Base-by-base conservation (phyloP, 2,329 filamentous ascomycete species). In the Trichoderma harzianum region DNA sequence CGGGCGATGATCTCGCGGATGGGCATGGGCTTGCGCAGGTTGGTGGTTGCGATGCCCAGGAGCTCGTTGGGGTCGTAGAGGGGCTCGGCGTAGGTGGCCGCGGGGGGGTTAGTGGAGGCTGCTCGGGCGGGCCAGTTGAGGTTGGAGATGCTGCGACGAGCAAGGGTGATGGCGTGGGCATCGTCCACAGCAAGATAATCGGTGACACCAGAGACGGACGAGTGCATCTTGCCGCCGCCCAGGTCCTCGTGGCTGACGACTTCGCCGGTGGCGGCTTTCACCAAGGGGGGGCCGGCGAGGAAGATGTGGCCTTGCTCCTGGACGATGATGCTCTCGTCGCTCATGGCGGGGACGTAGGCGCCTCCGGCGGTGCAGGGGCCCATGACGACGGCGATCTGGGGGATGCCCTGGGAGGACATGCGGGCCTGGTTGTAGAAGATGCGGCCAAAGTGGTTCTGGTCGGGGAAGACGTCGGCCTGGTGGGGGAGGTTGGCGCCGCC, bases 401-500 rank as follows among this genome's bases (percentile, higher is more conserved):
- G 95, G 73, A 98, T 97, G 5, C 94, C 94, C 75, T 91, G 84
- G 2, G 92, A 88, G 76, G 93, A 96, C 94, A 98, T 97, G 78
- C 93, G 88, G 3, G 96, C 95, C 82, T 99, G 95, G 83, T 99
- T 98, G 86, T 92, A 99, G 86, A 99, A 99, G 80, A 98, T 97
- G 75, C 95, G 93, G 43, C 95, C 94, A 79, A 99, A 98, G 82
- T 98, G 95, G 69, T 98, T 94, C 75, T 91, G 88, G 81, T 98
- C 95, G 1, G 95, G 96, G 81, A 99, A 98, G 71, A 98, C 95
- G 79, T 98, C 93, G 47, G 95, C 92, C 83, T 99, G 95, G 78
- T 98, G 93, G 16, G 95, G 96, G 21, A 99, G 88, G 81, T 98
- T 98, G 72, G 95, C 96, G 74, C 95, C 95, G 61, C 96, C 95